Conservation (phyloP, 2,329 filamentous ascomycete genomes). For the Phoma sp. region DNA sequence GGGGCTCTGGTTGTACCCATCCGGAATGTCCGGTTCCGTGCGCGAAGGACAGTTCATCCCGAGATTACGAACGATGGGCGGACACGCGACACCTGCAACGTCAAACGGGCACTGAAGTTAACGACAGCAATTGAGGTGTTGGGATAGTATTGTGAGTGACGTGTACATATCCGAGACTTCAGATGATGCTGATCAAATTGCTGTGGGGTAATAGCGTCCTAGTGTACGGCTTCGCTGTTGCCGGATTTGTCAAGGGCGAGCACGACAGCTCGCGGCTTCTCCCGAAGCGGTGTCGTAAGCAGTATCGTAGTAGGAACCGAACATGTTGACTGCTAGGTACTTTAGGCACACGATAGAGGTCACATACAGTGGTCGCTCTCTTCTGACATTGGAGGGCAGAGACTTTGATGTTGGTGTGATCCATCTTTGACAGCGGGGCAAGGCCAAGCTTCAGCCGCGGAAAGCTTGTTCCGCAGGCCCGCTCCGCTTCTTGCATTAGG, state of each 20-base stretch:
- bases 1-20: slow-evolving; percentile 68
- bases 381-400: too few species aligned
- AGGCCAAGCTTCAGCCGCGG: slow-evolving; percentile 10
- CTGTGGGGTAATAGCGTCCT: slow-evolving; percentile 11
- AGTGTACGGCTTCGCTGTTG: slow-evolving; percentile 7
- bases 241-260: slow-evolving; percentile 7
- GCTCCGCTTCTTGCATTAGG: neutral
- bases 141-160: neutral
- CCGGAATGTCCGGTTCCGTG: slow-evolving; percentile 59
- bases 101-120: neutral
- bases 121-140: neutral
- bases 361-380: too few species aligned
- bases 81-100: neutral
- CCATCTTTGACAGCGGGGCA: slow-evolving; percentile 2
- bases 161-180: neutral
- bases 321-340: neutral
- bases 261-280: slow-evolving; percentile 2
- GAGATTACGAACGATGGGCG: neutral
- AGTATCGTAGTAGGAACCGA: neutral
- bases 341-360: too few species aligned
- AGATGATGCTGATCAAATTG: neutral
- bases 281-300: slow-evolving; percentile 1
- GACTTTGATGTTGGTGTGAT: slow-evolving; percentile 7
- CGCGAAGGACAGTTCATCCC: slow-evolving; percentile 70
- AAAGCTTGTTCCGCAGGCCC: slow-evolving; percentile 4